A percentile compares a stretch with the other conserved stretches of the same genome.
Conservation (phyloP, 495 filamentous ascomycete genomes). For the Elaphomyces granulatus region DNA sequence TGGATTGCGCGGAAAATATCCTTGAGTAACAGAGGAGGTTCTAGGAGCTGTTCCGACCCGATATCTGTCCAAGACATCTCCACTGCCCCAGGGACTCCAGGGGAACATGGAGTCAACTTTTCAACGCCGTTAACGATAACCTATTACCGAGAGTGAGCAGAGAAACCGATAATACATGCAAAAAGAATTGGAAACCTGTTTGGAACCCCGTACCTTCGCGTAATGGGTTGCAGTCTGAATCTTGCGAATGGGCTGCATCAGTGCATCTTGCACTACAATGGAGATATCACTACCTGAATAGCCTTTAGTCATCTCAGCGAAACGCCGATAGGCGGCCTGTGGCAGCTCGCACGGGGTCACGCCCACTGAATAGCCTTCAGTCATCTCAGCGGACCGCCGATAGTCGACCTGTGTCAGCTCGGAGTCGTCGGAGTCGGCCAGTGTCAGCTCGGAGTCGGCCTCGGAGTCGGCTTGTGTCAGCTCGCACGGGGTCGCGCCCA, state of each 20-base stretch:
- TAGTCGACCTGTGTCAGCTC: too few species aligned
- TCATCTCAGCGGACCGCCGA: too few species aligned
- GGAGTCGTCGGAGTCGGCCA: too few species aligned
- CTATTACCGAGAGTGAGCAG: constrained; percentile 25
- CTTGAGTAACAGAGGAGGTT: constrained; percentile 73
- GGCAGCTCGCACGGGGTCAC: constrained; percentile 79
- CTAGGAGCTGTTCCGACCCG: constrained; percentile 65
- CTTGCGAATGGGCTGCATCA: constrained; percentile 96
- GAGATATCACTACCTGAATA: constrained; percentile 94
- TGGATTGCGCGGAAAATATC: constrained; percentile 93
- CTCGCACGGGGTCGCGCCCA: constrained; percentile 82
- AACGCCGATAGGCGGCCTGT: constrained; percentile 56
- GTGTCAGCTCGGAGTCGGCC: too few species aligned
- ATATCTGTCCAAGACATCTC: constrained; percentile 93
- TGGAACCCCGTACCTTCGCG: constrained; percentile 79
- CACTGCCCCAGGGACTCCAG: constrained; percentile 66
- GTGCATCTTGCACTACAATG: constrained; percentile 90
- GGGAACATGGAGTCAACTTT: constrained; percentile 85
- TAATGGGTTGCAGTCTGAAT: constrained; percentile 99
- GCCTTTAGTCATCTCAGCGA: constrained; percentile 66
- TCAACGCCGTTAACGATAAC: constrained; percentile 54
- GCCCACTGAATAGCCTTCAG: constrained; percentile 95
- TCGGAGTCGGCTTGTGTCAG: constrained; percentile 67
- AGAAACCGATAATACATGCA: too few species aligned
- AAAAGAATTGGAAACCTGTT: too few species aligned